Evolutionary conservation across 1,139 yeast species (phyloP), one percentile per base, ranked within the genome.

Genomic region (Candida freyschussii): DNA sequence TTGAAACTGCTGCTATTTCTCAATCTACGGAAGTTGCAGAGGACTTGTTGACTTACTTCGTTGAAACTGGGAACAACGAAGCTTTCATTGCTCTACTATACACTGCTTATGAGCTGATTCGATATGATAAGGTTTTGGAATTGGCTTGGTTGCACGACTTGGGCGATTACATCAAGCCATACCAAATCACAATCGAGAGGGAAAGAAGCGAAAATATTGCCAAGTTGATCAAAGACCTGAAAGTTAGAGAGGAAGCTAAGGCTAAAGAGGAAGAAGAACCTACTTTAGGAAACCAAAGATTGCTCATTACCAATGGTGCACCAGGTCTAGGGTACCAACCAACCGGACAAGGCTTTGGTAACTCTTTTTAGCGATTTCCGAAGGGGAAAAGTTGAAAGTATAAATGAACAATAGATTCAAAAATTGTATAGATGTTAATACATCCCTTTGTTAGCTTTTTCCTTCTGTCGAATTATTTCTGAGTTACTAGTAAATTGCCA

Each of bases 31-130:
- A 84, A 57, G 80, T 91, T 56, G 89, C 94, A 18, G 94, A 86
- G 58, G 98, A 89, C 41, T 68, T 86, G 46, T 67, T 91, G 57
- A 75, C 82, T 41, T 93, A 91, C 66, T 91, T 91, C 60, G 97
- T 93, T 41, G 97, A 89, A 55, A 87, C 95, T 29, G 98, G 96
- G 52, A 91, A 91, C 66, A 87, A 82, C 61, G 98, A 91, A 66
- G 86, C 96, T 54, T 85, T 86, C 56, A 85, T 87, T 51, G 97
- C 96, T 9, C 74, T 89, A 43, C 70, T 93, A 52, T 93, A 82
- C 63, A 69, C 89, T 6, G 84, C 94, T 53, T 93, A 91, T 60
- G 86, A 83, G 37, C 68, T 78, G 52, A 69, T 91, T 47, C 75
- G 78, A 37, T 77, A 76, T 47, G 98, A 91, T 55, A 80, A 81